phyloP scores from a whole-genome alignment of 257 asterid species.

The Sherardia arvensis region DNA sequence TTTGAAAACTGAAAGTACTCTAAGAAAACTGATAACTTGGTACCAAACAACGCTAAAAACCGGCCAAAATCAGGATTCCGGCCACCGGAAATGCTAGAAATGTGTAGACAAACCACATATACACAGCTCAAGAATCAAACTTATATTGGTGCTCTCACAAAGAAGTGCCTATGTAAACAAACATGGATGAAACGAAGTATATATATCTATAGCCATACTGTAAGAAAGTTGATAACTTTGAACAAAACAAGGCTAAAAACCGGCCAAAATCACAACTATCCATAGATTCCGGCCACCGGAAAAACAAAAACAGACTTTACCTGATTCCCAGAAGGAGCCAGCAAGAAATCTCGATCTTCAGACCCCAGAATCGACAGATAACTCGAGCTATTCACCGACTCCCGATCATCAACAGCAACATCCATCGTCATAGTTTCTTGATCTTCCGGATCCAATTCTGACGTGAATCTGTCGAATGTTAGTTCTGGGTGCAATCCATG shows the following conservation, averaged over 20 bases:
- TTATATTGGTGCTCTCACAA: no score
- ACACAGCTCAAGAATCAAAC: background rate
- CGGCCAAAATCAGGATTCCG: background rate
- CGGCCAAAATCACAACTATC: no score
- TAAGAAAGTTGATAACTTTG: no score
- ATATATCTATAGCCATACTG: no score
- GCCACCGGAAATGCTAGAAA: background rate
- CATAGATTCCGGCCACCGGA: no score
- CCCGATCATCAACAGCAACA: background rate
- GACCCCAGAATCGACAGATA: conserved; percentile 34
- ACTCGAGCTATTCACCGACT: conserved; percentile 2
- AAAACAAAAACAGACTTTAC: conserved; percentile 16
- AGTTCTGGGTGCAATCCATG: background rate
- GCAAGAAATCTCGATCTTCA: conserved; percentile 42
- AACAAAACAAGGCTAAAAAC: no score
- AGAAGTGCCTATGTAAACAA: no score
- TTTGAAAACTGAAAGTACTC: no score
- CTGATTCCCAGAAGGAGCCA: conserved; percentile 45
- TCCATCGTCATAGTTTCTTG: conserved; percentile 9
- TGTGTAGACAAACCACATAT: no score
- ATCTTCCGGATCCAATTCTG: background rate
- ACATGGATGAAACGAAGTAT: no score
- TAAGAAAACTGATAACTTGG: no score
- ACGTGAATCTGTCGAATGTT: background rate
- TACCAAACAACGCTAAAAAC: background rate